Percentiles rank a stretch among this genome's conserved stretches.
Evolutionary conservation across 306 rosid genomes (phyloP).

Genomic region (Quillaja saponaria): DNA sequence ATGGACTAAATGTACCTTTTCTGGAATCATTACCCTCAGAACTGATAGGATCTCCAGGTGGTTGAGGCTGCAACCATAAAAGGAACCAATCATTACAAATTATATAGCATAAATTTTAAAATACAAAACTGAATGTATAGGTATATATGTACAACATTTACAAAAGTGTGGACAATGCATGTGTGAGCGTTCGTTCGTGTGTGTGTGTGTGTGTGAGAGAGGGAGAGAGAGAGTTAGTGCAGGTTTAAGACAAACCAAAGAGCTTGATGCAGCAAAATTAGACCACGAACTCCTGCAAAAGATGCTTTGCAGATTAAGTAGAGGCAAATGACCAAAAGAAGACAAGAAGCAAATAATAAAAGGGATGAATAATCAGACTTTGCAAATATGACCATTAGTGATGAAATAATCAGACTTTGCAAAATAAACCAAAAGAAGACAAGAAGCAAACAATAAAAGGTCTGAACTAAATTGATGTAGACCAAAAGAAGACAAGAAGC

Average conservation of each 20-base stretch:
- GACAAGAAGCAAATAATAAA: slow-evolving; percentile 11
- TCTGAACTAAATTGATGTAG: too few relatives aligned
- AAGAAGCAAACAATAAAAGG: too few relatives aligned
- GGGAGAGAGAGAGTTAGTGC: slow-evolving; percentile 6
- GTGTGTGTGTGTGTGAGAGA: slow-evolving; percentile 13
- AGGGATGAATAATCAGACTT: too few relatives aligned
- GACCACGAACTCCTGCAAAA: slow-evolving; percentile 69
- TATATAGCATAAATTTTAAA: slow-evolving; percentile 10
- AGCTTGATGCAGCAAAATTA: slow-evolving; percentile 51
- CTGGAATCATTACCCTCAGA: slow-evolving; percentile 43
- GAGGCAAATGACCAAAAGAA: not conserved
- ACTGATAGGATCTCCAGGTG: slow-evolving; percentile 44
- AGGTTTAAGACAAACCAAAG: slow-evolving; percentile 51
- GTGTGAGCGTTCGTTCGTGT: too few relatives aligned
- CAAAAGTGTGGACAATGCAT: too few relatives aligned
- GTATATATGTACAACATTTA: too few relatives aligned
- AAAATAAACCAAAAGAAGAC: slow-evolving; percentile 8
- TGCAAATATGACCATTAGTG: too few relatives aligned
- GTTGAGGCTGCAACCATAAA: slow-evolving; percentile 49
- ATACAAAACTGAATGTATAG: not conserved
- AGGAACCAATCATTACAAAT: not conserved
- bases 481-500: too few relatives aligned
- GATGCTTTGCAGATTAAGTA: slow-evolving; percentile 12
- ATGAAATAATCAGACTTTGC: not conserved
- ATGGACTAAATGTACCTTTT: slow-evolving; percentile 40